Percentiles rank a stretch among this genome's conserved stretches.
phyloP scores from a whole-genome alignment of 352 stramenopile species.

The Aphanomyces cochlioides region DNA sequence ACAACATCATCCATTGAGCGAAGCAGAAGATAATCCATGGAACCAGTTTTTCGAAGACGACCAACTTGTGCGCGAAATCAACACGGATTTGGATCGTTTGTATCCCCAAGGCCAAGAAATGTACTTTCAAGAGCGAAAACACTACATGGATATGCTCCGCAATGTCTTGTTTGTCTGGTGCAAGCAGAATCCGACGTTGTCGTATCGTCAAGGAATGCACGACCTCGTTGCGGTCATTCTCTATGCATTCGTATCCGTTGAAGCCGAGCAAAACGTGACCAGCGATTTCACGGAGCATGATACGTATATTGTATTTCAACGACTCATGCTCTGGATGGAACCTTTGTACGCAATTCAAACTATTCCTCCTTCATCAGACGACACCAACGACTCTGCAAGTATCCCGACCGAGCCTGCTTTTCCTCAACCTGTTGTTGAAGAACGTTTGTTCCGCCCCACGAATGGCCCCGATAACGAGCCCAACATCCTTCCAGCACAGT shows the following conservation, averaged over 20 bases:
- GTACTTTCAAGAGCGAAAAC: conserved; percentile 66
- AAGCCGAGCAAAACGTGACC: conserved; percentile 2
- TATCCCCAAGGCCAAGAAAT: conserved; percentile 67
- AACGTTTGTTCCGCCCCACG: conserved; percentile 8
- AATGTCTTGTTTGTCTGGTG: conserved; percentile 83
- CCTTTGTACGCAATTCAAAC: conserved; percentile 27
- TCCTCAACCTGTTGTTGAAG: neutral
- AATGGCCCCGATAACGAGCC: conserved; percentile 1
- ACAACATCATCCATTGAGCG: conserved; percentile 23
- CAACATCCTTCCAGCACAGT: neutral
- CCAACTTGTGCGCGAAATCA: conserved; percentile 69
- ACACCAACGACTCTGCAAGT: neutral
- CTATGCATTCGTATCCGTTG: conserved; percentile 52
- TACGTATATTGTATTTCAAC: conserved; percentile 25
- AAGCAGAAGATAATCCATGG: conserved; percentile 37
- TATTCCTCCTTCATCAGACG: neutral
- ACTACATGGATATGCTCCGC: conserved; percentile 55
- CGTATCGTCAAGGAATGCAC: conserved; percentile 84
- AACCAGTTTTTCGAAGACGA: conserved; percentile 70
- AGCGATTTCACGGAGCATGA: conserved; percentile 26
- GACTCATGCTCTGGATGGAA: conserved; percentile 24
- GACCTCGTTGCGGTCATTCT: conserved; percentile 76
- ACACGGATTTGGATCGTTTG: conserved; percentile 71
- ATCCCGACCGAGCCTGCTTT: neutral
- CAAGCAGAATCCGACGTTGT: conserved; percentile 68